These are phyloP conservation scores for Parietichytrium sp. DNA, from an alignment of 108 stramenopile species.

Conservation along the genomic window DNA sequence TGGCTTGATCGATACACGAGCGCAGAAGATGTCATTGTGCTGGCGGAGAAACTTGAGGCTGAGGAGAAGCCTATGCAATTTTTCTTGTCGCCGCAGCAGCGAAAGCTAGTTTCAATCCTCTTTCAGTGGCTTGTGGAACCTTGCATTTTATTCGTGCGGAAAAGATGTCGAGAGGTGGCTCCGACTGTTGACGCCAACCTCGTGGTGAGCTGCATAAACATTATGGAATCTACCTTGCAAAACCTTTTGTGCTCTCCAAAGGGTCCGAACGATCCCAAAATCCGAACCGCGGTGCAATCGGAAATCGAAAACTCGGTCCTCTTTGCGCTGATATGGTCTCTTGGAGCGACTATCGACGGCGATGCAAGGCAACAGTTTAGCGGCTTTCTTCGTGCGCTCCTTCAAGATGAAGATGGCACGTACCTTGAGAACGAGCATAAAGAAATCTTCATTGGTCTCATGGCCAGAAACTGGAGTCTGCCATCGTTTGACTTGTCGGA, in stretches of 20 bases:
- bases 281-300: neutral
- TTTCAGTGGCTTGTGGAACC: constrained; percentile 67
- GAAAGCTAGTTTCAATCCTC: constrained; percentile 45
- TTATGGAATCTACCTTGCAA: constrained; percentile 54
- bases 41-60: neutral
- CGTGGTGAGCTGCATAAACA: constrained; percentile 52
- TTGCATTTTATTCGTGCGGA: constrained; percentile 56
- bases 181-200: constrained; percentile 67
- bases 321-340: constrained; percentile 59
- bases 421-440: constrained; percentile 5
- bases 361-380: constrained; percentile 47
- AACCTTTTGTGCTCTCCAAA: neutral
- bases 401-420: constrained; percentile 34
- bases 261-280: neutral
- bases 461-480: constrained; percentile 48
- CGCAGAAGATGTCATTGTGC: neutral
- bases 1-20: constrained; percentile 50
- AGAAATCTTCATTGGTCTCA: constrained; percentile 24
- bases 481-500: constrained; percentile 46
- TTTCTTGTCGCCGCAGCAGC: constrained; percentile 40
- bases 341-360: constrained; percentile 52
- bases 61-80: constrained; percentile 39
- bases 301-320: constrained; percentile 61
- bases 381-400: constrained; percentile 32
- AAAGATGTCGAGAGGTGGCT: constrained; percentile 58